These are phyloP conservation scores for Echium plantagineum DNA, from an alignment of 257 asterid genomes.

Conservation along the genomic window DNA sequence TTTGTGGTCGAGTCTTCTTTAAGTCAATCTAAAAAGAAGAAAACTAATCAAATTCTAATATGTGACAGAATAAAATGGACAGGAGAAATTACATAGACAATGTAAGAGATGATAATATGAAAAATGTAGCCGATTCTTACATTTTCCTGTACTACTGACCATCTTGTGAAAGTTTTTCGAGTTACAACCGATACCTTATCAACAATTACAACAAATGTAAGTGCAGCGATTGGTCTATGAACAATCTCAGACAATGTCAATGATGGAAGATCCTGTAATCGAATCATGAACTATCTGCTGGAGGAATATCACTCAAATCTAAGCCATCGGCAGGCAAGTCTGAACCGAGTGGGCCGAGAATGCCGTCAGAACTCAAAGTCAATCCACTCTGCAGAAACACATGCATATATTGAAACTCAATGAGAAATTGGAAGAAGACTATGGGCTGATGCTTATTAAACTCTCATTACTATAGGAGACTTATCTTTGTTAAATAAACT, in stretches of 20 bases:
- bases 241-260: neutral
- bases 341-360: slow-evolving; percentile 69
- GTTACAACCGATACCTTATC: neutral
- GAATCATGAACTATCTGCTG: slow-evolving; percentile 42
- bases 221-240: neutral
- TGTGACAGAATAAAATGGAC: neutral
- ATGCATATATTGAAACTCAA: neutral
- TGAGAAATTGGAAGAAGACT: neutral
- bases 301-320: slow-evolving; percentile 69
- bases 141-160: neutral
- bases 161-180: neutral
- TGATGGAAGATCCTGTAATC: neutral
- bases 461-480: neutral
- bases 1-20: too few relatives aligned
- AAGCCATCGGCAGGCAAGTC: slow-evolving; percentile 77
- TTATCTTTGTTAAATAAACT: too few relatives aligned
- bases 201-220: neutral
- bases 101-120: too few relatives aligned
- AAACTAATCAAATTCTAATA: too few relatives aligned
- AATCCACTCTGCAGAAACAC: slow-evolving; percentile 64
- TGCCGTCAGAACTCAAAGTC: slow-evolving; percentile 85
- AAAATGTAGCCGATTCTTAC: neutral
- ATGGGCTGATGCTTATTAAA: neutral
- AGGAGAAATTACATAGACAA: neutral
- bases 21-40: too few relatives aligned